Evolutionary conservation across 2,329 filamentous ascomycete species (phyloP).

Genomic region (Ramularia collo-cygni): DNA sequence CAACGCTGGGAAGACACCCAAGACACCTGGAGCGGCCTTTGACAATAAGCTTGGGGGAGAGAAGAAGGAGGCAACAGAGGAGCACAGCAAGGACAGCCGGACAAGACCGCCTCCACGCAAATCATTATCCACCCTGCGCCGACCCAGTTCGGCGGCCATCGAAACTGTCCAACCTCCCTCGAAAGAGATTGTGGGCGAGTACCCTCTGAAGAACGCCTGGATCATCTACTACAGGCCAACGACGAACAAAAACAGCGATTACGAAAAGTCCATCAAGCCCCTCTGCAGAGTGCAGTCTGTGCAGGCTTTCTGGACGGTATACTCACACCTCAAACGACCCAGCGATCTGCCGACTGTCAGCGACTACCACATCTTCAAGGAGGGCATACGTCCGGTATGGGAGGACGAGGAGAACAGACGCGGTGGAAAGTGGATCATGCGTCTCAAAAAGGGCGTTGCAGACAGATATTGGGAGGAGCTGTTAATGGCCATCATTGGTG

Average conservation of each 20-base stretch:
- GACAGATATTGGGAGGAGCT: conserved; percentile 97
- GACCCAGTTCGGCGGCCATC: conserved; percentile 9
- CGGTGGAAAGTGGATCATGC: conserved; percentile 95
- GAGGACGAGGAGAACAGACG: conserved; percentile 95
- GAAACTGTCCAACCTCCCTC: conserved; percentile 10
- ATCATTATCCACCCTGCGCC: conserved; percentile 19
- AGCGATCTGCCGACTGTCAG: conserved; percentile 84
- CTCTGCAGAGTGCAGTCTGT: conserved; percentile 74
- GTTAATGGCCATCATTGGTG: conserved; percentile 80
- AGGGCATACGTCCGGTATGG: conserved; percentile 94
- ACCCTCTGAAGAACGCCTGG: conserved; percentile 76
- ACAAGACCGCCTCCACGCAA: conserved; percentile 22
- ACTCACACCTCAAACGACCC: conserved; percentile 81
- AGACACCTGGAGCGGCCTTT: conserved; percentile 65
- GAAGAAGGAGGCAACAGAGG: conserved; percentile 54
- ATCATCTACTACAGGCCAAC: conserved; percentile 96
- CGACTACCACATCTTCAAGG: conserved; percentile 97
- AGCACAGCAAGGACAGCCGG: conserved; percentile 23
- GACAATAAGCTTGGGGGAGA: conserved; percentile 60
- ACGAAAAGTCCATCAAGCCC: conserved; percentile 90
- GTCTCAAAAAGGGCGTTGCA: conserved; percentile 92
- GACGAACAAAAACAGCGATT: conserved; percentile 94
- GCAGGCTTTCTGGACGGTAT: conserved; percentile 88
- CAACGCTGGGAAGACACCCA: conserved; percentile 69
- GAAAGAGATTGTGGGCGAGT: conserved; percentile 34